phyloP scores from a whole-genome alignment of 1,284 basidiomycete genomes.

The Microbotryum scabiosae region DNA sequence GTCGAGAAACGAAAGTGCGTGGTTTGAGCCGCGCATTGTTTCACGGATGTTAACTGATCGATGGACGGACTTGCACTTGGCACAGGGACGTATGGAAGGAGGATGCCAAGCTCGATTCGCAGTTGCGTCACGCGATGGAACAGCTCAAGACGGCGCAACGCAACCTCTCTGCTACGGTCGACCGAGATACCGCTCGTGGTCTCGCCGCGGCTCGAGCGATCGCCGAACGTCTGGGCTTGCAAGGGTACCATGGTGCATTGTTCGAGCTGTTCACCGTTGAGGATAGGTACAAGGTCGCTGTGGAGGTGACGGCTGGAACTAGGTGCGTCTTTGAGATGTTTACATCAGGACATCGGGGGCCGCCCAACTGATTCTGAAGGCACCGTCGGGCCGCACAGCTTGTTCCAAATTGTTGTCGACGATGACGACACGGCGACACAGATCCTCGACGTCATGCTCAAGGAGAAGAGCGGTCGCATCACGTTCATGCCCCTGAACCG shows the following conservation, averaged over 20 bases:
- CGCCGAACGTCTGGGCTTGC: constrained; percentile 59
- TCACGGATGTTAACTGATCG: not conserved
- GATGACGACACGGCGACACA: constrained; percentile 81
- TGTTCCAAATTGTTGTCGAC: constrained; percentile 98
- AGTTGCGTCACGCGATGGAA: constrained; percentile 64
- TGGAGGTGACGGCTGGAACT: constrained; percentile 90
- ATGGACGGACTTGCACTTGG: not conserved
- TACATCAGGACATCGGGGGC: not conserved
- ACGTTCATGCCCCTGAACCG: constrained; percentile 99
- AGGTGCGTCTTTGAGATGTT: constrained; percentile 48
- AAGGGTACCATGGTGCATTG: constrained; percentile 79
- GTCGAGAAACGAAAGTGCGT: constrained; percentile 67
- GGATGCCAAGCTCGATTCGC: constrained; percentile 75
- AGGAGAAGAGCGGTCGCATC: constrained; percentile 83
- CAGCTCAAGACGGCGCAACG: constrained; percentile 75
- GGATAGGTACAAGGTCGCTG: constrained; percentile 86
- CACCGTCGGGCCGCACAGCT: constrained; percentile 44
- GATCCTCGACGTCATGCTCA: constrained; percentile 84
- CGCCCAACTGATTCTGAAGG: not conserved
- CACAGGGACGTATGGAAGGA: constrained; percentile 79
- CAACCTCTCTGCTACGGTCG: constrained; percentile 81
- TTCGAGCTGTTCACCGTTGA: constrained; percentile 88
- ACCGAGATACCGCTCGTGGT: constrained; percentile 73
- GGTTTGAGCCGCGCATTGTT: constrained; percentile 16
- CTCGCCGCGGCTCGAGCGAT: constrained; percentile 69